A percentile compares a stretch with the other conserved stretches of the same genome.
Evolutionary conservation across 2,329 filamentous ascomycete species (phyloP).

Genomic region (Fusarium citri): DNA sequence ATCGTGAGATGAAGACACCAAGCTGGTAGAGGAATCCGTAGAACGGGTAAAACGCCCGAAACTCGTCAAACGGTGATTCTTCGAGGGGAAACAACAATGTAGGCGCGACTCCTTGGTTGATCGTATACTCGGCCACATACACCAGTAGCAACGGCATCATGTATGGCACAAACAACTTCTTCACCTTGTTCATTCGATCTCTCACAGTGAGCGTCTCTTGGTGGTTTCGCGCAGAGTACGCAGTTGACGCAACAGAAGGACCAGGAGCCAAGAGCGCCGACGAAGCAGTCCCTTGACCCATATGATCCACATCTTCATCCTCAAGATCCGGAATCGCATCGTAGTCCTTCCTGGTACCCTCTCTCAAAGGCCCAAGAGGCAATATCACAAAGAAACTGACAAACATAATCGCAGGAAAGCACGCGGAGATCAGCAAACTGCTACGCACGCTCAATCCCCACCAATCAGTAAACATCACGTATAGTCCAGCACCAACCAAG

Average conservation of each 20-base stretch:
- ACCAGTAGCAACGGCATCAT: constrained; percentile 94
- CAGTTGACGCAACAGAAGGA: constrained; percentile 54
- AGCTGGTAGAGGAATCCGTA: constrained; percentile 96
- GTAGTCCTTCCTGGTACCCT: constrained; percentile 63
- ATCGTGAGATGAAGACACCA: constrained; percentile 94
- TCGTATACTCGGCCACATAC: constrained; percentile 96
- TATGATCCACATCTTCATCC: constrained; percentile 52
- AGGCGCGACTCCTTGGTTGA: constrained; percentile 93
- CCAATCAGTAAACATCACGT: constrained; percentile 86
- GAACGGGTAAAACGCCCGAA: constrained; percentile 90
- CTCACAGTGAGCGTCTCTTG: constrained; percentile 52
- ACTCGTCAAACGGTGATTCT: constrained; percentile 81
- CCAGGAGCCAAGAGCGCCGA: constrained; percentile 62
- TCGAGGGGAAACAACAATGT: constrained; percentile 87
- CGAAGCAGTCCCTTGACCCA: constrained; percentile 55
- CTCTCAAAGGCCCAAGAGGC: constrained; percentile 73
- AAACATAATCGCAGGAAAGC: constrained; percentile 84
- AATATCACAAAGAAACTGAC: constrained; percentile 86
- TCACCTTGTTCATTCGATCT: constrained; percentile 73
- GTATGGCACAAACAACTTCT: constrained; percentile 77
- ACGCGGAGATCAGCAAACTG: constrained; percentile 81
- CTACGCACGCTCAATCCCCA: constrained; percentile 78
- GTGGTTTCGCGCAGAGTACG: constrained; percentile 50
- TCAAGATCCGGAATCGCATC: constrained; percentile 60
- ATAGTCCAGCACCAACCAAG: constrained; percentile 85